A percentile compares a stretch with the other conserved stretches of the same genome.
These are phyloP conservation scores for Rhinocladiella mackenziei DNA, from an alignment of 2,329 filamentous ascomycete species.

Conservation along the genomic window DNA sequence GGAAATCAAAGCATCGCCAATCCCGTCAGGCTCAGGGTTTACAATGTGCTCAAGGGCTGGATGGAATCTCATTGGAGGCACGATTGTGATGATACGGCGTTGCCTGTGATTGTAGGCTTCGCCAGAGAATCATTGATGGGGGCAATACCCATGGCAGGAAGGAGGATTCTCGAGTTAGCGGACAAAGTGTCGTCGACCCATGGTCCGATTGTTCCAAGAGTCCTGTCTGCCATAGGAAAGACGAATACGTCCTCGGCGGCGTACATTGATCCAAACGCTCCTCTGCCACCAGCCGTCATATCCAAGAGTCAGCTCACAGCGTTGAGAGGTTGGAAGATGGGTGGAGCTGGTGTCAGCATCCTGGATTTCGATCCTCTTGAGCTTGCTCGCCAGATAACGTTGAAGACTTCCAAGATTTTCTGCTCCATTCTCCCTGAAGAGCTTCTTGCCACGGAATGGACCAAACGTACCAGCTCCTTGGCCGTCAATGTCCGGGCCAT, in stretches of 20 bases:
- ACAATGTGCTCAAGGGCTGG: conserved; percentile 97
- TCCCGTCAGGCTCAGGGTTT: conserved; percentile 83
- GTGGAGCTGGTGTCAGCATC: conserved; percentile 66
- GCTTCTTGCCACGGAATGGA: conserved; percentile 88
- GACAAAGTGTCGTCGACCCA: conserved; percentile 71
- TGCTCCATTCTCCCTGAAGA: conserved; percentile 90
- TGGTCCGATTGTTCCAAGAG: conserved; percentile 72
- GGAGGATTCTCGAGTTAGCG: conserved; percentile 73
- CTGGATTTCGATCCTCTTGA: conserved; percentile 90
- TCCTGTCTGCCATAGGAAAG: conserved; percentile 84
- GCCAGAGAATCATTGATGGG: conserved; percentile 66
- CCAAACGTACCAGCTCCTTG: conserved; percentile 73
- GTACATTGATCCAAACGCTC: conserved; percentile 66
- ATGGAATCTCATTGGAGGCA: conserved; percentile 92
- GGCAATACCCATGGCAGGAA: conserved; percentile 71
- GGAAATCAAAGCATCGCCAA: conserved; percentile 70
- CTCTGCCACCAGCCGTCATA: conserved; percentile 65
- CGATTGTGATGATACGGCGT: conserved; percentile 70
- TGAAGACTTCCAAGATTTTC: conserved; percentile 88
- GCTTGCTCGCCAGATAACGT: conserved; percentile 83
- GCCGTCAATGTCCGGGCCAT: conserved; percentile 90
- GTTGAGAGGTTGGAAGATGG: conserved; percentile 69
- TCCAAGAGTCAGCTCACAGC: conserved; percentile 71
- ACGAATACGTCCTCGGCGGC: conserved; percentile 70
- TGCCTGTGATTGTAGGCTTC: conserved; percentile 74